Evolutionary conservation across 2,329 filamentous ascomycete genomes (phyloP).

Genomic region (Ramularia collo-cygni): DNA sequence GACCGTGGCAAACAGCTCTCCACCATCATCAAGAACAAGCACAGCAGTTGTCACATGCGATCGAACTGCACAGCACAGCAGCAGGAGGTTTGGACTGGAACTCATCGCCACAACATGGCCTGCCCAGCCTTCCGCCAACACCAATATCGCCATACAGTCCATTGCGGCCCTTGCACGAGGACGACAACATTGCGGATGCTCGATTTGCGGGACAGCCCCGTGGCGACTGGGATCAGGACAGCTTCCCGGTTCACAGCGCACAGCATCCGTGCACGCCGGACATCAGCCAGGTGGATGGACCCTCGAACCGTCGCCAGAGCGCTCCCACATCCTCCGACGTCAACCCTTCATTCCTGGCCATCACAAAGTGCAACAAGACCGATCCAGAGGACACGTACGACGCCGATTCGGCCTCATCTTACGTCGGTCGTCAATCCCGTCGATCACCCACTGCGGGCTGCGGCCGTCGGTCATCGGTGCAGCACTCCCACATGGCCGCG

Average conservation of each 20-base stretch:
- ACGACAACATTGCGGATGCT: conserved; percentile 8
- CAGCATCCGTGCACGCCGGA: no score
- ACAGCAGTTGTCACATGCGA: no score
- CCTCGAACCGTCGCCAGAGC: conserved; percentile 1
- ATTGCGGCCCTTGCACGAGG: conserved; percentile 10
- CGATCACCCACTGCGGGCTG: not conserved
- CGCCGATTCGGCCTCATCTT: no score
- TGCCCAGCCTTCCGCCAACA: not conserved
- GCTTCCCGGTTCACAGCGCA: no score
- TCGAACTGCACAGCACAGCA: no score
- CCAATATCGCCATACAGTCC: conserved; percentile 15
- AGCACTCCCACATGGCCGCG: conserved; percentile 1
- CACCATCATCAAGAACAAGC: not conserved
- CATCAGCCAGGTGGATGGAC: no score
- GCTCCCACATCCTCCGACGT: conserved; percentile 6
- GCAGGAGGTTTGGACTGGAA: no score
- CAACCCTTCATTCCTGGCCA: conserved; percentile 5
- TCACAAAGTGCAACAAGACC: conserved; percentile 14
- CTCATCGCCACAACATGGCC: no score
- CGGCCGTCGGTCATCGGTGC: not conserved
- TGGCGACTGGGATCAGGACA: no score
- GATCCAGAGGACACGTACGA: conserved; percentile 3
- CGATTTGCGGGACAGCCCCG: conserved; percentile 10
- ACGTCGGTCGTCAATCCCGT: no score
- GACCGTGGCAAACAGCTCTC: not conserved